phyloP scores from a whole-genome alignment of 768 basidiomycete species.

The Hypholoma fasciculare region DNA sequence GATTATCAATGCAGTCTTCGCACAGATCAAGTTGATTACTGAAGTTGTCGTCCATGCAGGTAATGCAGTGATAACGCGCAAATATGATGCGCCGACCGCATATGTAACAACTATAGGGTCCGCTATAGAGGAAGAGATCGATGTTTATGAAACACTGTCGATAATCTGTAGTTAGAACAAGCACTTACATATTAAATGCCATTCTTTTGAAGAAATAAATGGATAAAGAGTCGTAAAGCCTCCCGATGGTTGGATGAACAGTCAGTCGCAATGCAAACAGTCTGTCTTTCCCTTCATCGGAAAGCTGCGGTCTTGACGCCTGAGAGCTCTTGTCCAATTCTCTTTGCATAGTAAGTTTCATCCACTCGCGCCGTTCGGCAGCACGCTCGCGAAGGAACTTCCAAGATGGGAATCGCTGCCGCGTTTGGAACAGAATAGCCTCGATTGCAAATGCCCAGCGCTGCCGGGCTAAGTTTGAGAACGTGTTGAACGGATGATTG shows the following conservation, averaged over 20 bases:
- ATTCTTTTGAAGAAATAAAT: slow-evolving; percentile 2
- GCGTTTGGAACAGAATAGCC: slow-evolving; percentile 1
- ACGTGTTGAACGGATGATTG: neutral
- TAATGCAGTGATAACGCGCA: slow-evolving; percentile 13
- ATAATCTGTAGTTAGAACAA: neutral
- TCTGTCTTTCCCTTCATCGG: slow-evolving; percentile 1
- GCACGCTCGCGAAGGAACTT: slow-evolving; percentile 1
- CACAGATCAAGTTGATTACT: slow-evolving; percentile 12
- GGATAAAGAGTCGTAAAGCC: slow-evolving; percentile 2
- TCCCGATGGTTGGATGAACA: slow-evolving; percentile 1
- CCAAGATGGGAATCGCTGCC: neutral
- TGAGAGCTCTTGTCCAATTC: neutral
- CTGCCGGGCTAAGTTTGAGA: slow-evolving; percentile 2
- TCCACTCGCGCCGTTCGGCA: slow-evolving; percentile 7
- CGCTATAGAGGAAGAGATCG: neutral
- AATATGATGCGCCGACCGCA: slow-evolving; percentile 5
- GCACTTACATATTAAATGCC: neutral
- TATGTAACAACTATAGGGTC: slow-evolving; percentile 3
- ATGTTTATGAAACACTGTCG: neutral
- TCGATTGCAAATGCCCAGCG: slow-evolving; percentile 15
- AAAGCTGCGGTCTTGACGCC: neutral
- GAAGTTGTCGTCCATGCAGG: slow-evolving; percentile 8
- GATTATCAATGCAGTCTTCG: slow-evolving; percentile 10
- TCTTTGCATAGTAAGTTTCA: neutral
- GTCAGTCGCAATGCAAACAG: neutral